Evolutionary conservation across 768 basidiomycete species (phyloP), one percentile per base, ranked within the genome.

Genomic region (Boletus sp.): DNA sequence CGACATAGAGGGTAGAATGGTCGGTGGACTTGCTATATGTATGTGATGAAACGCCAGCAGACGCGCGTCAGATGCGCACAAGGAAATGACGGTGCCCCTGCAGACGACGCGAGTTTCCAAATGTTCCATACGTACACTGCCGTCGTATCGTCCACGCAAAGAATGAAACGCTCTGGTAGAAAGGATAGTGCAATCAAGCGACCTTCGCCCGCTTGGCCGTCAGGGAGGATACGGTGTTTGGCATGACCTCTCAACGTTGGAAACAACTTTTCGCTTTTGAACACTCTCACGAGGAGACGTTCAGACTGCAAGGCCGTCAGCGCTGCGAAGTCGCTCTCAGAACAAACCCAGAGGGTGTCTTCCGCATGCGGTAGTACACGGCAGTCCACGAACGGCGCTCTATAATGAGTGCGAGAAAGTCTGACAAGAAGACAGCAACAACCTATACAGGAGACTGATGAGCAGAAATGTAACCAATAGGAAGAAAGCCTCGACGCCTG

Each of bases 1-100:
- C 50, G 10, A 68, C 15, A 32, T 53, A 63, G 20, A 67, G 50
- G 6, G 49, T 42, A 32, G 64, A 65, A 7, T 42, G 24, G 18
- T 60, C 56, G 32, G 9, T 18, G 7, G 67, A 41, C 58, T 44
- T 50, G 1, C 28, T 28, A 24, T 24, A 24, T 24, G 15, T 53
- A 20, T 0, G 47, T 40, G 14, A 46, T 29, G 39, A 56, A 55
- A 12, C 4, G 10, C 61, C 63, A 60, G 3, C 17, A 15, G 18
- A 47, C 37, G 1, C 60, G 62, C 12, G 44, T 33, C 51, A 62
- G 44, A 20, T 47, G 45, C 0, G 36, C 48, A 47, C 52, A 47
- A 15, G 59, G 61, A 30, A 47, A 47, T 1, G 50, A 33, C 11
- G 33, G 33, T 33, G 33, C 1, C 33, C 33, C 33, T 5, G 33